Evolutionary conservation across 345 rosid genomes (phyloP), one percentile per base, ranked within the genome.

Genomic region (Trapa bicornis): DNA sequence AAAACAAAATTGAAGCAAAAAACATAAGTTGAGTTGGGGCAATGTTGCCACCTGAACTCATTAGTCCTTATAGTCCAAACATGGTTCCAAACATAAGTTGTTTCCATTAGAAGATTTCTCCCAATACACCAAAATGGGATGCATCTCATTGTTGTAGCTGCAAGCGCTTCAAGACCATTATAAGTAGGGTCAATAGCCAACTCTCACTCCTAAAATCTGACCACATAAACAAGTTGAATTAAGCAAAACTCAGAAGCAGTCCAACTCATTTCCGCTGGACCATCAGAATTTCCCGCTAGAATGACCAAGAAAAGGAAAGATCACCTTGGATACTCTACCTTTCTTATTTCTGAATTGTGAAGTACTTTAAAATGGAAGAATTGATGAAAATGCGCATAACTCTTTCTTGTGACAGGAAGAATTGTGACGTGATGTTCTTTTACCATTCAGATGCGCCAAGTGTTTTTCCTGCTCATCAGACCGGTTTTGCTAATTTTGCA

Each of bases 401-500:
- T 9, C 17, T 35, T 58, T 7, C 63, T 35, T 54, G 10, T 7
- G 60, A 58, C 37, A 32, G 43, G 37, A 35, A 35, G 11, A 11
- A 33, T 3, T 57, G 22, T 11, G 63, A 32, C 11, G 37, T 38
- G 7, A 58, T 58, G 4, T 58, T 22, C 29, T 11, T 12, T 36
- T 32, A 58, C 63, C 63, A 9, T 10, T 58, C 11, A 9, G 38
- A 35, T 58, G 29, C 29, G 29, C 29, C 29, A 22, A 22, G 29
- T 22, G 63, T 29, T 7, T 58, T 58, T 58, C 5, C 38, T 32
- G 63, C 14, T 32, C 67, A 64, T 83, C 76, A 87, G 66, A 62
- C 72, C 66, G 86, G 73, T 67, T 80, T 80, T 9, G 68, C 70
- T 66, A 72, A 57, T 66, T 81, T 76, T 32, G 12, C 70, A 29